Evolutionary conservation across 2,329 filamentous ascomycete genomes (phyloP), one percentile per base, ranked within the genome.

Genomic region (Colletotrichum gloeosporioides): DNA sequence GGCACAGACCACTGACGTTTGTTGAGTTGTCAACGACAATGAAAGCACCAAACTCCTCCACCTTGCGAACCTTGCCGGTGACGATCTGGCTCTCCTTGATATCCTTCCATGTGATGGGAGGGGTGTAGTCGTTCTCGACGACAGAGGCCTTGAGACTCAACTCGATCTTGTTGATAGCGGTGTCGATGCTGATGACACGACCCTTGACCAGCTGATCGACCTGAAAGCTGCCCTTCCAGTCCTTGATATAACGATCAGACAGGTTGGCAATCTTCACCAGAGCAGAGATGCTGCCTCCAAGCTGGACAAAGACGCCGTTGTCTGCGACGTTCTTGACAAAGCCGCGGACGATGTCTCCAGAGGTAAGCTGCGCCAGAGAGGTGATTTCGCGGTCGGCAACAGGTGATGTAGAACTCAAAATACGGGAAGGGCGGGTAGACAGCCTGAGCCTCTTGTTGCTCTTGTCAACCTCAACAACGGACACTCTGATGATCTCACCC

Each of bases 41-140:
- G 84, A 99, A 99, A 7, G 96, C 96, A 78, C 97, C 97, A 83
- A 96, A 99, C 36, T 98, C 95, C 82, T 98, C 95, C 3, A 99
- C 96, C 85, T 98, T 98, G 80, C 96, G 93, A 72, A 99, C 92
- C 82, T 95, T 98, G 65, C 96, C 97, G 15, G 95, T 98, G 39
- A 99, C 90, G 36, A 96, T 87, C 84, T 98, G 95, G 8, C 96
- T 96, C 77, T 91, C 87, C 82, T 94, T 92, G 73, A 99, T 88
- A 79, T 98, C 95, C n/a, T 90, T 89, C 77, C 96, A 94, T 1
- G 91, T 93, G n/a, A 93, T 84, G 2, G 92, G 93, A 27, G 94
- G 91, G 61, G 92, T 91, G 84, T 95, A 98, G 79, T 96, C 89
- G 78, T 94, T 92, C 75, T 98, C 94, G 10, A 98, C 89, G 7